Conservation (phyloP, 73 alveolate genomes). For the Blepharisma stoltei region DNA sequence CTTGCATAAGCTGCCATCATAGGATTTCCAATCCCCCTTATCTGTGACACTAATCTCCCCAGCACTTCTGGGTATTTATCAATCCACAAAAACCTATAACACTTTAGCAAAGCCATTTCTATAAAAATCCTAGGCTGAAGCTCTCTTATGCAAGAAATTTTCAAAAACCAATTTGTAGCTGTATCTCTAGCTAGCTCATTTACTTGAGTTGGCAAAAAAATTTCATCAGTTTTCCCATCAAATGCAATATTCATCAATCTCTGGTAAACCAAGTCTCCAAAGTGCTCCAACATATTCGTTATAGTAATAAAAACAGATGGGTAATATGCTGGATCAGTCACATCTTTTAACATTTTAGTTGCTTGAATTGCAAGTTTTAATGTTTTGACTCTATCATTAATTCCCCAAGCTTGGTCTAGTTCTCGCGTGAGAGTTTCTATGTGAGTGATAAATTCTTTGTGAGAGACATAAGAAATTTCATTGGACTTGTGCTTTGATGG, state of each 20-base stretch:
- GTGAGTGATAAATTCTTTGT: constrained; percentile 50
- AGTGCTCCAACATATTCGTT: constrained; percentile 85
- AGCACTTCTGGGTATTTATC: constrained; percentile 60
- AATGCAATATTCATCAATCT: constrained; percentile 79
- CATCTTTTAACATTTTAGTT: constrained; percentile 87
- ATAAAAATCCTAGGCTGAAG: constrained; percentile 87
- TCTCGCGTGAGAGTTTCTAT: constrained; percentile 51
- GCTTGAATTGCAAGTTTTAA: constrained; percentile 85
- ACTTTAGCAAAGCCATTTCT: constrained; percentile 78
- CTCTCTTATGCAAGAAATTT: constrained; percentile 89
- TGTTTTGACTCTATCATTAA: constrained; percentile 61
- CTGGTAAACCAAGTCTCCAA: constrained; percentile 78
- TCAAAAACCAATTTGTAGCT: constrained; percentile 84
- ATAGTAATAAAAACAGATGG: constrained; percentile 84
- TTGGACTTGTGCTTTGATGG: not conserved
- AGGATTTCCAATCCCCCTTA: constrained; percentile 92
- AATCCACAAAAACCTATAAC: constrained; percentile 72
- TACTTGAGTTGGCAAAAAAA: constrained; percentile 65
- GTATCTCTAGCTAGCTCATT: constrained; percentile 79
- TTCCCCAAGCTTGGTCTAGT: constrained; percentile 60
- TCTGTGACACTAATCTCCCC: constrained; percentile 70
- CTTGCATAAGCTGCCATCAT: constrained; percentile 84
- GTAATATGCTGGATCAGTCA: constrained; percentile 78
- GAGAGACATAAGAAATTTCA: constrained; percentile 21
- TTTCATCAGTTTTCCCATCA: constrained; percentile 60